Evolutionary conservation across 2,329 filamentous ascomycete species (phyloP).

Genomic region (Diaporthe nobilis): DNA sequence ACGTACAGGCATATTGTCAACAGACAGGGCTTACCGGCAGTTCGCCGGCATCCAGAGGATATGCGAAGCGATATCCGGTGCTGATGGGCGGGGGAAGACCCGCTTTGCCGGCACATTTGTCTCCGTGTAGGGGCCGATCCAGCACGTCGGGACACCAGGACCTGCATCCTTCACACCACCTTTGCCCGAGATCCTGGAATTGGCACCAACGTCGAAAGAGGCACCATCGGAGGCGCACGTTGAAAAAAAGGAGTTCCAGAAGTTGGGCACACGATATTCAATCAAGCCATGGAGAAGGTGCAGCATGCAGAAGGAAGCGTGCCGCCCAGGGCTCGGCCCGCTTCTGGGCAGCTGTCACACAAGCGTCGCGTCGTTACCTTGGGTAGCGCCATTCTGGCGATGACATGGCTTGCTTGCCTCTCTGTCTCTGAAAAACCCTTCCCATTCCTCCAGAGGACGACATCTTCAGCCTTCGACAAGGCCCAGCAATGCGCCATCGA

Average conservation of each 20-base stretch:
- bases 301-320: not conserved
- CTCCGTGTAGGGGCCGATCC: conserved; percentile 8
- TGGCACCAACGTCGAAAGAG: not conserved
- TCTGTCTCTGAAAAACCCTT: not conserved
- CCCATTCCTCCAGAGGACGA: not conserved
- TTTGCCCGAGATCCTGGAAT: not conserved
- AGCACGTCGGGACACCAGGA: conserved; percentile 11
- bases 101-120: conserved; percentile 4
- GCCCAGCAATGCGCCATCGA: conserved; percentile 71
- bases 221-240: no score
- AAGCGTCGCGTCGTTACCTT: conserved; percentile 12
- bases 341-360: not conserved
- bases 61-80: conserved; percentile 8
- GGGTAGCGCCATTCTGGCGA: not conserved
- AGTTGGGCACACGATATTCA: not conserved
- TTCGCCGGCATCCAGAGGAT: conserved; percentile 7
- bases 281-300: conserved; percentile 32
- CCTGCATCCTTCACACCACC: not conserved
- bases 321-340: not conserved
- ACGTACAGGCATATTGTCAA: not conserved
- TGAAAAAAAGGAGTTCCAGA: not conserved
- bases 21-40: conserved; percentile 22
- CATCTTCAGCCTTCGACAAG: conserved; percentile 71
- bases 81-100: conserved; percentile 1
- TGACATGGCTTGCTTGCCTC: conserved; percentile 2